Base-by-base conservation (phyloP, 169 alveolate species). In the Eimeria maxima region DNA sequence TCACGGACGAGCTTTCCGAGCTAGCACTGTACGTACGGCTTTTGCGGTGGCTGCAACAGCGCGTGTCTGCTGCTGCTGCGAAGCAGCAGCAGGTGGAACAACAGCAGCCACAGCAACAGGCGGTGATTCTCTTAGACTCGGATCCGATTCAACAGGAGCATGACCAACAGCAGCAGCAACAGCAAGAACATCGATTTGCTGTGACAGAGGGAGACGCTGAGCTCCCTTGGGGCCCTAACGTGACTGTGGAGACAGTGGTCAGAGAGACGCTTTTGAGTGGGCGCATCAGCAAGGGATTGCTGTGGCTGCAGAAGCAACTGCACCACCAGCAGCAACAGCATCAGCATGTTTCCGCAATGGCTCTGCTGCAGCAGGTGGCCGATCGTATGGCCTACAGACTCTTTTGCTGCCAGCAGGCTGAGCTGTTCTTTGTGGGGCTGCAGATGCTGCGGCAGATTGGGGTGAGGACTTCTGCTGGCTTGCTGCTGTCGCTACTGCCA, bases 391-490 rank as follows among this genome's bases (percentile, higher is more conserved):
- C 96, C 24, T 97, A 97, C 90, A 97, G 91, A 81, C 90, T 97
- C 69, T 96, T 97, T 27, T 97, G 98, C 94, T 95, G 95, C 67
- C 97, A 96, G 95, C 97, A 95, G 93, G 87, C 96, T 60, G 97
- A 97, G 38, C 96, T 97, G 83, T 67, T 97, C 69, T 95, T 97
- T 38, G 96, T 97, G 50, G 97, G 97, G 29, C 95, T 97, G 93
- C 98, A 97, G 90, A 97, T 97, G 97, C 96, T 97, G 55, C 96
- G 98, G 42, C 96, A 97, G 73, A 95, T 97, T 24, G 98, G 98
- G 53, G 95, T 57, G 53, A 13, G 91, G 50, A 29, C n/a, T 1
- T 22, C 60, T 33, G 60, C 29, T 42, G 29, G 11, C 57, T n/a
- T 76, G 87, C 87, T 78, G 27, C 69, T 45, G 42, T n/a, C 44